A percentile compares a stretch with the other conserved stretches of the same genome.
phyloP scores from a whole-genome alignment of 768 basidiomycete species.

The Suillus hirtellus region DNA sequence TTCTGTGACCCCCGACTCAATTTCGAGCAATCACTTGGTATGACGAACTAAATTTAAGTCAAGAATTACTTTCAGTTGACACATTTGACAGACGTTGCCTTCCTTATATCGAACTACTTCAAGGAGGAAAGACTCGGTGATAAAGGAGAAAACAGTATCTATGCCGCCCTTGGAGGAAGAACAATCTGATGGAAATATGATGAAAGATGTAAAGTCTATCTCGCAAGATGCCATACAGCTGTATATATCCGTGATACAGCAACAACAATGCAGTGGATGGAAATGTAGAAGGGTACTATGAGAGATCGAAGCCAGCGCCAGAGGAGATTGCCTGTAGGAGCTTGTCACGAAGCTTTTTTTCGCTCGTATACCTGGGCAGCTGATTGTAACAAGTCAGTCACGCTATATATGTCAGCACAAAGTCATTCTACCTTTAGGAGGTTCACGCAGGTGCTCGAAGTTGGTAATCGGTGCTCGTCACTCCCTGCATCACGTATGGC shows the following conservation, averaged over 20 bases:
- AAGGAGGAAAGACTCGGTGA: conserved; percentile 60
- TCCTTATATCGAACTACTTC: conserved; percentile 79
- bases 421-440: conserved; percentile 67
- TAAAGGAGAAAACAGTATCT: conserved; percentile 25
- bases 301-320: conserved; percentile 91
- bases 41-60: conserved; percentile 24
- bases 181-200: conserved; percentile 13
- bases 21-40: conserved; percentile 92
- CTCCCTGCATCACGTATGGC: conserved; percentile 79
- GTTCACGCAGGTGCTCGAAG: conserved; percentile 89
- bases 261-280: background rate
- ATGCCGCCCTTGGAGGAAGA: conserved; percentile 31
- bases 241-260: conserved; percentile 8
- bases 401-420: conserved; percentile 9
- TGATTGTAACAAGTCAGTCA: conserved; percentile 27
- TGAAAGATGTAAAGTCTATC: conserved; percentile 16
- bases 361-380: conserved; percentile 72
- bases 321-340: conserved; percentile 84
- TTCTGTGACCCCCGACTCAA: conserved; percentile 96
- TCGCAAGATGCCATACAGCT: conserved; percentile 14
- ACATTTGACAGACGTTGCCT: conserved; percentile 67
- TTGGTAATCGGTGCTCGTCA: conserved; percentile 72
- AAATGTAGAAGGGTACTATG: conserved; percentile 39
- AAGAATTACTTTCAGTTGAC: conserved; percentile 2
- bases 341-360: conserved; percentile 67